Evolutionary conservation across 73 alveolate genomes (phyloP), one percentile per base, ranked within the genome.

Genomic region (Stentor roeselii): DNA sequence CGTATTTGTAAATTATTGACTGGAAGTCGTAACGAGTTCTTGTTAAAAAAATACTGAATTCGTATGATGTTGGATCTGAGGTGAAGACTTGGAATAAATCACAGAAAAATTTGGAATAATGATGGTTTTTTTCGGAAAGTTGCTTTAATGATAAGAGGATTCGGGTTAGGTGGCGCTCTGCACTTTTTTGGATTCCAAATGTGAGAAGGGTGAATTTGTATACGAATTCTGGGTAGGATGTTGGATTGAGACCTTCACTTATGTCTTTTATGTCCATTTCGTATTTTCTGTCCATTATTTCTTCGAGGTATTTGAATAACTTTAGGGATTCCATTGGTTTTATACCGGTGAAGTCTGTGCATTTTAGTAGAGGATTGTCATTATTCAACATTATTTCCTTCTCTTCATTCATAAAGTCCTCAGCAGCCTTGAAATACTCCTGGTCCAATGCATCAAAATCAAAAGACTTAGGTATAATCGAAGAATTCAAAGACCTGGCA

Each of bases 1-100:
- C 80, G 34, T 21, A 21, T 67, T 67, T 67, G n/a, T 67, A 21
- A 21, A 67, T 67, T 11, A 67, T 15, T 27, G 80, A 32, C 2
- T 67, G 80, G 80, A 67, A 67, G 11, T 67, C 80, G 34, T 67
- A 67, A 27, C 80, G n/a, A 21, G 41, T 40, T 34, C 37, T 67
- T 27, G 34, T 40, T 1, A 67, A 32, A 67, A 27, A 67, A 27
- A 67, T 21, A 1, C 42, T 21, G 34, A 67, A 32, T 11, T 67
- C 37, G 34, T 67, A 67, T 1, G 80, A 32, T 27, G 34, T 67
- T 0, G 80, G 80, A 1, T 67, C 80, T 30, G 80, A 32, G 37
- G n/a, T 21, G 41, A 67, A 67, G 34, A 67, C 34, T 30, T 67
- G 80, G 27, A 67, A 34, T 34, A 67, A 67, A 21, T 32, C 37